Base-by-base conservation (phyloP, 768 basidiomycete genomes). In the Boletus patriciae region DNA sequence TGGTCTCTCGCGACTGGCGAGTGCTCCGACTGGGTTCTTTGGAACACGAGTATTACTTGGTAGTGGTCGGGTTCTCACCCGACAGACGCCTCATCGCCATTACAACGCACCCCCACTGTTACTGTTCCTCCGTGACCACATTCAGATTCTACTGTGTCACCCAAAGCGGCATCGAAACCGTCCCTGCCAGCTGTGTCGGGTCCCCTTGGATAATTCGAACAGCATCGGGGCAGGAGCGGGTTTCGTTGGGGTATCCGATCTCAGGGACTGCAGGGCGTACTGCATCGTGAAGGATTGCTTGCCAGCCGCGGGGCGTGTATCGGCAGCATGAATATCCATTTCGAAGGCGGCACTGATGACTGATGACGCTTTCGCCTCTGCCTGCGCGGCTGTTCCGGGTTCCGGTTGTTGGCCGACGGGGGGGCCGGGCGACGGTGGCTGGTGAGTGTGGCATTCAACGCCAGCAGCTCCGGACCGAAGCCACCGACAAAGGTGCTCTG, bases 231-330 rank as follows among this genome's bases (percentile, higher is more conserved):
- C 55, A 58, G 47, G 69, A 65, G 43, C 23, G 65, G 37, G 43
- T 43, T 52, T 56, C 36, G 53, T 51, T 52, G 33, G 60, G 55
- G 45, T 51, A 57, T 60, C 46, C 33, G 21, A 43, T 42, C 37
- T 42, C 33, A 52, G 55, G 48, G 46, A 64, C 55, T 53, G 63
- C 70, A 15, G 67, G 25, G 67, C 66, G 8, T 62, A 50, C 27
- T 59, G 48, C 62, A 61, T 46, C 6, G 67, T 69, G 52, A 66
- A 46, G 18, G 65, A 64, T 13, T 56, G 54, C 33, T 36, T 59
- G n/a, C 41, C 46, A n/a, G 25, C 6, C n/a, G n/a, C 36, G 19
- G 57, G 18, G 79, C 57, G 11, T 81, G 80, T 61, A 78, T 75
- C 0, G 51, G 62, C 4, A 60, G 53, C 57, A 70, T 66, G 15